Base-by-base conservation (phyloP, 495 filamentous ascomycete species). In the Neohortaea acidophila region DNA sequence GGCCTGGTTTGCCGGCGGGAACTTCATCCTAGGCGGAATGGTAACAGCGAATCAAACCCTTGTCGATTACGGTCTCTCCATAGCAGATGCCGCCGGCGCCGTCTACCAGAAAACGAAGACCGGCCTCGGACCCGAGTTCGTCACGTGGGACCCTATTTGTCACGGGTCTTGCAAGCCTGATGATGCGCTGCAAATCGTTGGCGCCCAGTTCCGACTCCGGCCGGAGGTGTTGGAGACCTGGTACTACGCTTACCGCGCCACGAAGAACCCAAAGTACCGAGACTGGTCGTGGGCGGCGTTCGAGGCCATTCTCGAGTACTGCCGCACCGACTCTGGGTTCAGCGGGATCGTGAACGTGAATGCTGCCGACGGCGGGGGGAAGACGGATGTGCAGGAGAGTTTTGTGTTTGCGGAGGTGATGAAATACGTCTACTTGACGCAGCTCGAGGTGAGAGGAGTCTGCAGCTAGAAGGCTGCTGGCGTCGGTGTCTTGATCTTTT, bases 1-100 rank as follows among this genome's bases (percentile, higher is more conserved):
- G 11, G 46, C 81, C 15, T 89, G 85, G 57, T 93, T 93, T 51
- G 71, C 77, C 37, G 84, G 81, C 14, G 85, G 84, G 4, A 91
- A 77, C 57, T 84, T 92, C 59, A 70, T 92, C 41, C 68, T 92
- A 13, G 84, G 82, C 14, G 84, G 83, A 0, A 65, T 77, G 0
- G 72, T 77, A 0, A 67, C 89, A 21, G 56, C 63, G 15, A 59
- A 66, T 12, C 57, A 72, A 28, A 62, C 74, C 3, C 81, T 84
- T 45, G 66, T 77, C 31, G 58, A 82, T 28, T 85, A 84, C 48
- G 85, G 85, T 5, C 63, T 92, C 12, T 30, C 41, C 3, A 44
- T 44, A 13, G 41, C 41, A 2, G 41, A 44, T 21, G 30, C 41
- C 12, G 25, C 3, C 2, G 41, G 41, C 21, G 41, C 41, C 1